Base-by-base conservation (phyloP, 2,329 filamentous ascomycete species). In the Fusarium odoratissimum region DNA sequence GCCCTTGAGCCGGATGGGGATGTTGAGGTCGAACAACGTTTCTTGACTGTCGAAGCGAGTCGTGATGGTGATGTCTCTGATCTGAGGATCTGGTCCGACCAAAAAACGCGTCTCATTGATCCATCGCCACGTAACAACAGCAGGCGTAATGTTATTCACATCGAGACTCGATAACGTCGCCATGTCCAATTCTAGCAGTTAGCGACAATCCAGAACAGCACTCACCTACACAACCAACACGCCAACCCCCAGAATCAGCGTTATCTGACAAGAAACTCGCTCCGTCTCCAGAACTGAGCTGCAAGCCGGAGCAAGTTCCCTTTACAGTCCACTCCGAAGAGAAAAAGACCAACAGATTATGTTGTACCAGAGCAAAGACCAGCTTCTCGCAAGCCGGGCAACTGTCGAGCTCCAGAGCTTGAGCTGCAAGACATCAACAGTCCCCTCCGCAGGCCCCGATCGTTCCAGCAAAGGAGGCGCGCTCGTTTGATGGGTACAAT, bases 1-100 rank as follows among this genome's bases (percentile, higher is more conserved):
- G 9, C 56, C 68, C 28, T 71, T 71, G 31, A 71, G 37, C 16
- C 44, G 55, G 30, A 71, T 62, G 19, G 68, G 61, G 38, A 71
- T 44, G 67, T 44, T 52, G 13, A 70, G 23, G 30, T 52, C 48
- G 25, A 70, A 70, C 3, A 55, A 56, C 14, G 66, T 57, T 10
- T 25, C 31, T 10, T 46, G 49, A n/a, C 25, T 31, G 12, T 70
- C 55, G n/a, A 71, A 68, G 28, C 52, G 52, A 38, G 60, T 69
- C 14, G 59, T 70, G 4, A 63, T n/a, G 5, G 54, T 69, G 17
- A 64, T 69, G 5, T 51, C 45, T 30, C 38, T 69, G n/a, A 64
- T 58, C 25, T 57, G 44, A 23, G 67, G 67, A 21, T 69, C 64
- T 6, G 58, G 58, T 6, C 58, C 40, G 8, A 35, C 19, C 6